Percentiles rank a stretch among this genome's conserved stretches.
Evolutionary conservation across 768 basidiomycete species (phyloP).

Genomic region (Termitomyces sp.): DNA sequence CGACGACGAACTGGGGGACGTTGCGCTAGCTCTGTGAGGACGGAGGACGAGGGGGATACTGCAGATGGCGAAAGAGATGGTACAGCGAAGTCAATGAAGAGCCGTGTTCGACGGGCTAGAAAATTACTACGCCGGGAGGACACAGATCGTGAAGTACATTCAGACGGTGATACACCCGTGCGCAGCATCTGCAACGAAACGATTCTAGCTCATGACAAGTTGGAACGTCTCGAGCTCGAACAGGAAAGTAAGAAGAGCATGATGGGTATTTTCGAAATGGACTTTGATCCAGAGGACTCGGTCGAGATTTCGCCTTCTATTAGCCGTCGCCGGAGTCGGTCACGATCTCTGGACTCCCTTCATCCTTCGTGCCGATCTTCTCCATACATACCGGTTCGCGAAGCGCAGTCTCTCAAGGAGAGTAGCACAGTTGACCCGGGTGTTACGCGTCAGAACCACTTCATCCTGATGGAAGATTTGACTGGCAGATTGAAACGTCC

Average conservation of each 20-base stretch:
- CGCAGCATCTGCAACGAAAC: constrained; percentile 69
- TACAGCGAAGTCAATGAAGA: constrained; percentile 21
- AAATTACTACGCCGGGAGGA: constrained; percentile 43
- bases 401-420: constrained; percentile 32
- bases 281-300: constrained; percentile 26
- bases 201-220: constrained; percentile 31
- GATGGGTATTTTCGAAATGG: constrained; percentile 42
- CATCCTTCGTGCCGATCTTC: constrained; percentile 24
- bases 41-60: constrained; percentile 57
- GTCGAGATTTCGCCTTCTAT: constrained; percentile 28
- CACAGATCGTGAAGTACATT: constrained; percentile 36
- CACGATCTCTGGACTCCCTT: constrained; percentile 36
- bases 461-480: constrained; percentile 98
- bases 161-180: constrained; percentile 34
- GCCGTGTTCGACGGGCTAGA: constrained; percentile 28
- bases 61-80: constrained; percentile 37
- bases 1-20: constrained; percentile 48
- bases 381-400: constrained; percentile 21
- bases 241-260: constrained; percentile 26
- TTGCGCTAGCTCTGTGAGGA: constrained; percentile 33
- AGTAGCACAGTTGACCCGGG: constrained; percentile 33
- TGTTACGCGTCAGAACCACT: constrained; percentile 89
- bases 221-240: constrained; percentile 27
- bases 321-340: constrained; percentile 43
- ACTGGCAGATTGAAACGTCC: constrained; percentile 89